Base-by-base conservation (phyloP, 2,329 filamentous ascomycete species). In the Fusarium goolgardi region DNA sequence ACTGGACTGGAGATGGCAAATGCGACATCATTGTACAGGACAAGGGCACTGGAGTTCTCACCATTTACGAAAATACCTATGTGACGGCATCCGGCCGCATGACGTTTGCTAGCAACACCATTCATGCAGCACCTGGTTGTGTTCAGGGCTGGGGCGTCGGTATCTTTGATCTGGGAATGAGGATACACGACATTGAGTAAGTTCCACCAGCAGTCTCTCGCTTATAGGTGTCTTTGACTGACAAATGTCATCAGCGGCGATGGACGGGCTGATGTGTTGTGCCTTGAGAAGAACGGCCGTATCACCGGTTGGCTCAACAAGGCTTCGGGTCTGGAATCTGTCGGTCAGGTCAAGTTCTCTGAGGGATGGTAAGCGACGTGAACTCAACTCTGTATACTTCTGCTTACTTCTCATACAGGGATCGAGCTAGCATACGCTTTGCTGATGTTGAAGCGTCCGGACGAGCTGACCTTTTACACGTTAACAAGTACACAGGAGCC, bases 81-180 rank as follows among this genome's bases (percentile, higher is more conserved):
- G 32, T 39, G 1, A 55, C 34, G 6, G 53, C n/a, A 4, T 21
- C 41, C 3, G 25, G 25, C 1, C 0, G 2, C 0, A 55, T 46
- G 2, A 46, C 16, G 0, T 55, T 55, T 47, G 32, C 13, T 1
- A n/a, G 52, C 1, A 32, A 25, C n/a, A 55, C n/a, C 2, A 21
- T 7, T 21, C 31, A 37, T 6, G 34, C 16, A n/a, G 21, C 41
- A 0, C 9, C 46, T 5, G 21, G 18, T 15, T 55, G 53, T 3
- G 35, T 25, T 1, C 43, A 55, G 32, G 53, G 53, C 20, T 49
- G 43, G 53, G 53, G 43, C 2, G 43, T 55, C 16, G 32, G 43
- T 4, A 49, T 49, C 8, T 55, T 49, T 5, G 53, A 55, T 6
- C 34, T 49, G 12, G 53, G 53, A 32, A 55, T 55, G 53, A 50